Percentiles rank a stretch among this genome's conserved stretches.
Evolutionary conservation across 2,329 filamentous ascomycete species (phyloP).

Genomic region (Colletotrichum lindemuthianum): DNA sequence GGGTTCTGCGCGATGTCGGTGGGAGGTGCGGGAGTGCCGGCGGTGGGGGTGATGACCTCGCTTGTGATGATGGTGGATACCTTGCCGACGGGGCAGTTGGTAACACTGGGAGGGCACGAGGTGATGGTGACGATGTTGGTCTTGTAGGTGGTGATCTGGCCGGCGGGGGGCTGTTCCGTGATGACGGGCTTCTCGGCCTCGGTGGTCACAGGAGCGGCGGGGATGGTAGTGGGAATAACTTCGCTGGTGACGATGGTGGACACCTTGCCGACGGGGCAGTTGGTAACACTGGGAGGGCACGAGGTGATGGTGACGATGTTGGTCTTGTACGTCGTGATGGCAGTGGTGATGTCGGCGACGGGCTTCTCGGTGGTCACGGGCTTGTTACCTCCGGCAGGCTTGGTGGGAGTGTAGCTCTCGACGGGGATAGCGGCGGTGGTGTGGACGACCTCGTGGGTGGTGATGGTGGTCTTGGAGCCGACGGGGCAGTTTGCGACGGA

Average conservation of each 20-base stretch:
- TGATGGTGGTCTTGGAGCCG: slow-evolving; percentile 22
- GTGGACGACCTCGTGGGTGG: slow-evolving; percentile 27
- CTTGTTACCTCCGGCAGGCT: slow-evolving; percentile 21
- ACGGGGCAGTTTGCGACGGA: slow-evolving; percentile 40
- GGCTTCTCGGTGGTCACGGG: slow-evolving; percentile 38
- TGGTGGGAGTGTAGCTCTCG: slow-evolving; percentile 24
- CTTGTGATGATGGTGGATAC: slow-evolving; percentile 50
- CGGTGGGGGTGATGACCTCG: slow-evolving; percentile 46
- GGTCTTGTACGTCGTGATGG: slow-evolving; percentile 50
- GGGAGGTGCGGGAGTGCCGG: slow-evolving; percentile 9
- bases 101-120: slow-evolving; percentile 59
- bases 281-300: slow-evolving; percentile 54
- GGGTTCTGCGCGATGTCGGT: slow-evolving; percentile 28
- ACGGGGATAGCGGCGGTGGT: slow-evolving; percentile 25
- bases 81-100: slow-evolving; percentile 48
- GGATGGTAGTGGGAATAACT: slow-evolving; percentile 37
- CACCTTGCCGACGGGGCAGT: slow-evolving; percentile 25
- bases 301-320: slow-evolving; percentile 65
- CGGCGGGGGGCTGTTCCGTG: no score
- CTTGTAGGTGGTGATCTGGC: no score
- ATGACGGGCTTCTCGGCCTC: slow-evolving; percentile 19
- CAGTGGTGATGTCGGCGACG: slow-evolving; percentile 15
- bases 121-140: slow-evolving; percentile 56
- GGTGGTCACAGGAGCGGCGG: no score
- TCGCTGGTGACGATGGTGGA: slow-evolving; percentile 28